Evolutionary conservation across 1,284 basidiomycete species (phyloP).

Genomic region (Inonotus hispidus): DNA sequence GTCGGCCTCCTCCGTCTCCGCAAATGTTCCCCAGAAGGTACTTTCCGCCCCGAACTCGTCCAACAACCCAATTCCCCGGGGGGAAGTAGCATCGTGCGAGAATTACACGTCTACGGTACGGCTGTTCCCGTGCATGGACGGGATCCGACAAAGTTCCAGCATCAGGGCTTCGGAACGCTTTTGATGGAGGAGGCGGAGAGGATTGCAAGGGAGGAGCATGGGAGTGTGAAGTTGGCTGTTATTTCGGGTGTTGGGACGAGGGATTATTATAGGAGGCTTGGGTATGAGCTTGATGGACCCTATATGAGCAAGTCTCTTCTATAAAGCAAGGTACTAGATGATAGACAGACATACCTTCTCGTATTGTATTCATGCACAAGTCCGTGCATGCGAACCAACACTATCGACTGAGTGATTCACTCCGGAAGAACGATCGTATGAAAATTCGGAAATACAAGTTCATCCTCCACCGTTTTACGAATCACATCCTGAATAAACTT

Average conservation of each 20-base stretch:
- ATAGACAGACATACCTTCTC: neutral
- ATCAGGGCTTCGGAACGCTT: slow-evolving; percentile 96
- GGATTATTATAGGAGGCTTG: slow-evolving; percentile 91
- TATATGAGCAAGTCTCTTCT: slow-evolving; percentile 87
- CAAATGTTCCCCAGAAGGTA: slow-evolving; percentile 95
- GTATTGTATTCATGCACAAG: neutral
- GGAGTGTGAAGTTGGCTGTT: slow-evolving; percentile 89
- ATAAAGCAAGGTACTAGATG: slow-evolving; percentile 25
- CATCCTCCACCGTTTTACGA: slow-evolving; percentile 90
- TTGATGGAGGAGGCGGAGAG: slow-evolving; percentile 99
- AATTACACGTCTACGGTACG: slow-evolving; percentile 98
- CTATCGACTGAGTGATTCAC: neutral
- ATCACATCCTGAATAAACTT: slow-evolving; percentile 94
- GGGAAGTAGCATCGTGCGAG: slow-evolving; percentile 91
- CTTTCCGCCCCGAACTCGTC: slow-evolving; percentile 91
- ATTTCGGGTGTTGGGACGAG: slow-evolving; percentile 96
- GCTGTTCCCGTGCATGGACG: slow-evolving; percentile 96
- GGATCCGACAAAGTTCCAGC: slow-evolving; percentile 98
- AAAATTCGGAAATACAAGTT: slow-evolving; percentile 91
- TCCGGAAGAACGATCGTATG: slow-evolving; percentile 73
- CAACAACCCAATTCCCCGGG: slow-evolving; percentile 62
- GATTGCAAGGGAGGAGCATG: slow-evolving; percentile 97
- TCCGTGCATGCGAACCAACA: neutral
- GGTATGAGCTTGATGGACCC: slow-evolving; percentile 92
- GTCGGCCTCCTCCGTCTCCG: slow-evolving; percentile 90